Percentiles rank a stretch among this genome's conserved stretches.
Conservation (phyloP, 371 early-diverging fungal species). For the Conidiobolus incongruus region DNA sequence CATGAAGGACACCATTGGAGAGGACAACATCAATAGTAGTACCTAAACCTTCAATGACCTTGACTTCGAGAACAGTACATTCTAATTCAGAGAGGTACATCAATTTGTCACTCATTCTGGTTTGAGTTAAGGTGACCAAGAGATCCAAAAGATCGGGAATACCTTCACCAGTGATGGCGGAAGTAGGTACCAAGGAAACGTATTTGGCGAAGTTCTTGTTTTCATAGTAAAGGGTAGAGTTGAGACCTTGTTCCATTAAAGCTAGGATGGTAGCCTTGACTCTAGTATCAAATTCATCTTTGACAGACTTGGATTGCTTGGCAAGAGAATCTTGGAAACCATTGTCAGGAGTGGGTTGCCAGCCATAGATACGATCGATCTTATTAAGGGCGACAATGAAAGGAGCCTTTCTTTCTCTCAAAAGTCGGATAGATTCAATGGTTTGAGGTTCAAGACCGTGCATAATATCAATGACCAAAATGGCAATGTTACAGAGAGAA, state of each 20-base stretch:
- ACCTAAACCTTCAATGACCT: conserved; percentile 99
- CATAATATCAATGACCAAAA: conserved; percentile 98
- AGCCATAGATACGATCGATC: conserved; percentile 96
- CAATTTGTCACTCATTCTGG: conserved; percentile 82
- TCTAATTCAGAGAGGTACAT: conserved; percentile 94
- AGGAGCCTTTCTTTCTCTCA: conserved; percentile 92
- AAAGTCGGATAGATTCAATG: conserved; percentile 86
- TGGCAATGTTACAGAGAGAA: conserved; percentile 99
- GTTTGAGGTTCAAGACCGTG: conserved; percentile 99
- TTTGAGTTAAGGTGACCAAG: conserved; percentile 84
- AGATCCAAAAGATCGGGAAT: conserved; percentile 94
- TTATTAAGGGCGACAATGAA: conserved; percentile 99
- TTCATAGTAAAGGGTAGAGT: conserved; percentile 86
- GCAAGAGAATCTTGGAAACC: conserved; percentile 59
- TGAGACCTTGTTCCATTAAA: conserved; percentile 97
- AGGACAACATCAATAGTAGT: conserved; percentile 98
- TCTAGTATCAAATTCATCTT: conserved; percentile 79
- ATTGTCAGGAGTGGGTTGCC: conserved; percentile 74
- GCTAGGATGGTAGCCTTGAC: conserved; percentile 58
- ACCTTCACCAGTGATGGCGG: conserved; percentile 99
- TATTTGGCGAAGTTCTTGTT: conserved; percentile 90
- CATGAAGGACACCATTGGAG: conserved; percentile 90
- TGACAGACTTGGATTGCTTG: conserved; percentile 51
- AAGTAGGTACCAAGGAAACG: conserved; percentile 97
- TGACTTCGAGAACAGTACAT: conserved; percentile 98